A percentile compares a stretch with the other conserved stretches of the same genome.
These are phyloP conservation scores for Torulaspora delbrueckii DNA, from an alignment of 805 yeast genomes.

Conservation along the genomic window DNA sequence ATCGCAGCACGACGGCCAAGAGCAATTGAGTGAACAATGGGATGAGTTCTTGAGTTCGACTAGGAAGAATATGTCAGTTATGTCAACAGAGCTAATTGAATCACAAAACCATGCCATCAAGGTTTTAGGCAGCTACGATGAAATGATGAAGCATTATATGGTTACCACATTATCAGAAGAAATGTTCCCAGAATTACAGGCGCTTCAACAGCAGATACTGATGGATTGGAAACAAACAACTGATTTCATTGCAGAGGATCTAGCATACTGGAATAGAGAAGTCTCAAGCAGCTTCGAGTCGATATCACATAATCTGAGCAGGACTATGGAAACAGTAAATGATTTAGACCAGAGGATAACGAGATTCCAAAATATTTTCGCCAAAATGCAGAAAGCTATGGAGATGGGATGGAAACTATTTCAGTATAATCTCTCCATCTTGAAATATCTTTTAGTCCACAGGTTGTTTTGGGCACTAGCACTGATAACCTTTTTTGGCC, in stretches of 20 bases:
- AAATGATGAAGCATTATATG: slow-evolving; percentile 10
- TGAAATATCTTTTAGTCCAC: neutral
- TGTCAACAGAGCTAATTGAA: slow-evolving; percentile 10
- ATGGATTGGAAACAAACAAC: slow-evolving; percentile 14
- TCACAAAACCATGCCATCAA: slow-evolving; percentile 14
- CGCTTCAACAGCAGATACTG: slow-evolving; percentile 28
- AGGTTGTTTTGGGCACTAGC: slow-evolving; percentile 5
- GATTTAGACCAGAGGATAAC: slow-evolving; percentile 14
- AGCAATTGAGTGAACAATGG: slow-evolving; percentile 6
- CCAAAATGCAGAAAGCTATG: slow-evolving; percentile 2
- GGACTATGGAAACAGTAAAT: slow-evolving; percentile 13
- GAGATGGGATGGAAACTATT: slow-evolving; percentile 1
- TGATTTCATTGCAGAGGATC: slow-evolving; percentile 10
- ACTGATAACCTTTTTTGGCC: neutral
- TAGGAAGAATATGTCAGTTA: slow-evolving; percentile 1
- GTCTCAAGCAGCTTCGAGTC: slow-evolving; percentile 13
- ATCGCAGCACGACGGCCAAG: slow-evolving; percentile 5
- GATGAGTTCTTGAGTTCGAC: slow-evolving; percentile 2
- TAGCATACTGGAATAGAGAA: slow-evolving; percentile 17
- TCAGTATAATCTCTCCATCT: neutral
- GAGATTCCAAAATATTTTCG: slow-evolving; percentile 6
- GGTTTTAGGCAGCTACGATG: slow-evolving; percentile 11
- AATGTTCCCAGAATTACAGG: slow-evolving; percentile 21
- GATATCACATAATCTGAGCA: slow-evolving; percentile 14
- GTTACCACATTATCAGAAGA: slow-evolving; percentile 12